Evolutionary conservation across 805 yeast species (phyloP), one percentile per base, ranked within the genome.

Genomic region (Metschnikowia shivogae): DNA sequence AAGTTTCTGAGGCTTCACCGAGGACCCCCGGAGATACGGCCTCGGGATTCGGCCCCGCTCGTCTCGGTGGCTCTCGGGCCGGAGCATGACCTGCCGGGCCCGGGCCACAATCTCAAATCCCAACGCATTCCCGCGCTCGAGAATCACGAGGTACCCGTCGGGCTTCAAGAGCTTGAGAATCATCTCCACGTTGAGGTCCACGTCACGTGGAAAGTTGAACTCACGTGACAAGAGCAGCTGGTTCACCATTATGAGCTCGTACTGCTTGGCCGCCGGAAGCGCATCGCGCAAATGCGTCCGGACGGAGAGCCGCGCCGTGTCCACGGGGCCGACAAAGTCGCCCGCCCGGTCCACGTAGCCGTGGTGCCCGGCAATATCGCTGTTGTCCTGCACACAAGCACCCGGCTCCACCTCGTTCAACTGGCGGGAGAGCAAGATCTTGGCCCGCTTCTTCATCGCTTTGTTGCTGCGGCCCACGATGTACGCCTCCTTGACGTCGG

Each of bases 71-170:
- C 78, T 76, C 54, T 85, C 95, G 0, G 97, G 97, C 54, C 98
- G 79, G n/a, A 92, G 68, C 77, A 89, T 80, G 4, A 88, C 67
- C 61, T 92, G 97, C 57, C 99, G 74, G 4, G 97, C 97, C 43
- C 97, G 73, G 0, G 96, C 95, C 46, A 89, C 76, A 3, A 81
- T 73, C 64, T 93, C 99, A 59, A 88, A 88, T 0, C 98, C 98
- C 28, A 82, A 59, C 0, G 97, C 88, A 45, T 85, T 86, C 3
- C 99, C 99, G 50, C 97, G 73, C 65, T 93, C 98, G 3, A 90
- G 67, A 1, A 93, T 61, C 1, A 89, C 82, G 10, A 92, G 64
- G 47, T 82, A 82, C 0, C 98, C 99, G 9, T 80, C 78, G 0
- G 97, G 96, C 12, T 79, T 76, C 37, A 90, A 65, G 13, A 86